phyloP scores from a whole-genome alignment of 2,329 filamentous ascomycete species.

The Xylariaceae sp. region DNA sequence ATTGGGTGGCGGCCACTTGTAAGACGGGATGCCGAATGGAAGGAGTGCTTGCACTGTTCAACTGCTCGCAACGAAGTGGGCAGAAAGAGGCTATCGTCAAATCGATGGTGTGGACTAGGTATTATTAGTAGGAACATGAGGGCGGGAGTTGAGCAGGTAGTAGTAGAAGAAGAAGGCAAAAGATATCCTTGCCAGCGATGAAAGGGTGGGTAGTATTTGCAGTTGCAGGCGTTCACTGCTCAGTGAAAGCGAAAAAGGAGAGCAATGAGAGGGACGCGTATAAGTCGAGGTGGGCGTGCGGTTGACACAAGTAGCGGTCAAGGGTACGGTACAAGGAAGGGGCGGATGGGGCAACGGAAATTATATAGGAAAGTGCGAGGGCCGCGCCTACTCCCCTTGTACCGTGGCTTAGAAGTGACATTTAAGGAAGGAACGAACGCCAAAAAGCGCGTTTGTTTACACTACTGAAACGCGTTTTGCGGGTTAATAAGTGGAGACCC shows the following conservation, averaged over 20 bases:
- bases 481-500: constrained; percentile 10
- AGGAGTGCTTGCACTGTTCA: neutral
- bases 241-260: constrained; percentile 13
- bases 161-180: neutral
- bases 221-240: constrained; percentile 3
- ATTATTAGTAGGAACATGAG: neutral
- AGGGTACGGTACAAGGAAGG: constrained; percentile 16
- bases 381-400: constrained; percentile 14
- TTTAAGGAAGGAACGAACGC: constrained; percentile 7
- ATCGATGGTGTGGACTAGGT: constrained; percentile 1
- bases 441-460: constrained; percentile 23
- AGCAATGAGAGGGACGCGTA: constrained; percentile 2
- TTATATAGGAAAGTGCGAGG: constrained; percentile 5
- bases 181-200: constrained; percentile 8
- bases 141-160: no score
- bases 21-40: neutral
- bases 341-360: constrained; percentile 2
- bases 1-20: constrained; percentile 7
- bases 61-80: constrained; percentile 12
- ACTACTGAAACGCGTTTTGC: constrained; percentile 18
- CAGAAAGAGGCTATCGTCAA: constrained; percentile 10
- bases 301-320: constrained; percentile 21
- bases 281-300: constrained; percentile 6
- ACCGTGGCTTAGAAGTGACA: constrained; percentile 17
- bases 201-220: constrained; percentile 12